Evolutionary conservation across 2,329 filamentous ascomycete genomes (phyloP), one percentile per base, ranked within the genome.

Genomic region (Colletotrichum scovillei): DNA sequence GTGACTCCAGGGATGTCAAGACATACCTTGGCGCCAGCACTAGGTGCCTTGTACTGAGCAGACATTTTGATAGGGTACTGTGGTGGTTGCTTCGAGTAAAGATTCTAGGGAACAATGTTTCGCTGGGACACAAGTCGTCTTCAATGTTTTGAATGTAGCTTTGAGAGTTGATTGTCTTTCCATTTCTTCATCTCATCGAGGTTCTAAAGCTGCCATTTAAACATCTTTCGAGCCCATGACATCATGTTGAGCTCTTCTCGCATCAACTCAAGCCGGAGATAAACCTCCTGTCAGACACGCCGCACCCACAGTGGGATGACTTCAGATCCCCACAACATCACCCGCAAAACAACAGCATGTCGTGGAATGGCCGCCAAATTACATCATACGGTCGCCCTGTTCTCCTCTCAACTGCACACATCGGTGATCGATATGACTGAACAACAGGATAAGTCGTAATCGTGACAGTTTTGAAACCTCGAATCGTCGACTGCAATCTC

Each of bases 321-420:
- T 73, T 73, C 70, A 73, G 70, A 60, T 70, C 67, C 60, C 70
- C 70, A 73, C 70, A 73, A 28, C 58, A 59, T 55, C 53, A 35
- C 49, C 70, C 55, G 22, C 60, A 62, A 32, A 3, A 12, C 19
- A 52, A n/a, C 38, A 16, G 49, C 60, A 24, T 22, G 30, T 22
- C 8, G 5, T 26, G 38, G n/a, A 42, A 70, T 70, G 67, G 70
- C 53, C 30, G n/a, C 3, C n/a, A 16, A 30, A 73, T 73, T 73
- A 73, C 70, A 73, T 73, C 70, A 73, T 22, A 12, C 35, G 24
- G 42, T 4, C 28, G 46, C 46, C 35, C 5, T 53, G 9, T 53
- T 32, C 26, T 9, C 67, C 32, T 28, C 46, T 8, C 7, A 9
- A 4, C 14, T 12, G 24, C 12, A 14, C 12, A 1, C 11, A 62